A percentile compares a stretch with the other conserved stretches of the same genome.
phyloP scores from a whole-genome alignment of 371 early-diverging fungal species.

The Mortierella polycephala region DNA sequence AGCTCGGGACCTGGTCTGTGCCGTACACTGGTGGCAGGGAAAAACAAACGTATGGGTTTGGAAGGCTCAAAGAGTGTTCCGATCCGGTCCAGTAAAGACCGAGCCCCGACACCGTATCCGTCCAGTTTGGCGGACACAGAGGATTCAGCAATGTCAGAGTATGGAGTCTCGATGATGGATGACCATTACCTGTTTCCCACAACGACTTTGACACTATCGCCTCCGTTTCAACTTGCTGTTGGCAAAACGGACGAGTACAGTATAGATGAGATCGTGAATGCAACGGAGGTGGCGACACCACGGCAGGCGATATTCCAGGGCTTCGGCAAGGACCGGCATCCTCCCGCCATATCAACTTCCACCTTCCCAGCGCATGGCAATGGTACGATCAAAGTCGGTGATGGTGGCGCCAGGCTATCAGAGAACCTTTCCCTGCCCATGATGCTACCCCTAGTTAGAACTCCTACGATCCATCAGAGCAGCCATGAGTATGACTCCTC shows the following conservation, averaged over 20 bases:
- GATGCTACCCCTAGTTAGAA: slow-evolving; percentile 36
- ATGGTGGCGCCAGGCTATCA: neutral
- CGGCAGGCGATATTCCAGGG: neutral
- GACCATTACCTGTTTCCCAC: neutral
- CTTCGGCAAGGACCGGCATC: no score
- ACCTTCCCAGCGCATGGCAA: no score
- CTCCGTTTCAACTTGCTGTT: slow-evolving; percentile 13
- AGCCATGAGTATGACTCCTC: slow-evolving; percentile 12
- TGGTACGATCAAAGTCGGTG: no score
- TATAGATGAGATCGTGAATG: neutral
- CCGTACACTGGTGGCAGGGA: neutral
- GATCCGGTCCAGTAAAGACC: slow-evolving; percentile 12
- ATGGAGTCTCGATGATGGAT: slow-evolving; percentile 5
- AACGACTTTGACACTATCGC: no score
- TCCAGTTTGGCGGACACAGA: slow-evolving; percentile 5
- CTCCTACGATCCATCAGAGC: slow-evolving; percentile 29
- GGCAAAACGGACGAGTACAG: neutral
- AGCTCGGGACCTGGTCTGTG: slow-evolving; percentile 16
- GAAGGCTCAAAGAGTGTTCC: neutral
- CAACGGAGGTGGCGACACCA: neutral
- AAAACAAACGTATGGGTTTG: neutral
- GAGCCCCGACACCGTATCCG: slow-evolving; percentile 38
- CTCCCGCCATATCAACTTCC: no score
- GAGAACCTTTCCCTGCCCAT: neutral
- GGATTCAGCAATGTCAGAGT: slow-evolving; percentile 7